Base-by-base conservation (phyloP, 352 stramenopile species). In the Plasmopara halstedii region DNA sequence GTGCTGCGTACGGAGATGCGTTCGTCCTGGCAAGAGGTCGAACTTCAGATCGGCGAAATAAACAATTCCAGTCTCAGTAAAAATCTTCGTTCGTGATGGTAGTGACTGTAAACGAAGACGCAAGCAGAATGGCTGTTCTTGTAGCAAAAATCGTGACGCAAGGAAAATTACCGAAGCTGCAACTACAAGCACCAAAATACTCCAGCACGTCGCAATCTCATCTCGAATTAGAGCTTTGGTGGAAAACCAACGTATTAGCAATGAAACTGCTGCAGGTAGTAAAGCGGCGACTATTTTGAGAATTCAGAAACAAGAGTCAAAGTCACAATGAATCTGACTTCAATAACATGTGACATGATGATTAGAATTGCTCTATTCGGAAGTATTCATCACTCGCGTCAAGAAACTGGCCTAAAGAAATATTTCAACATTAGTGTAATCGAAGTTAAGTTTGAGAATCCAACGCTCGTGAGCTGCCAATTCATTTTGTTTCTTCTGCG, bases 161-260 rank as follows among this genome's bases (percentile, higher is more conserved):
- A 21, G 46, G 9, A 43, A 18, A 29, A 58, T 51, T 27, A 40
- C 17, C 37, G n/a, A 21, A 22, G 46, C 34, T 31, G 27, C 50
- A 59, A 49, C 48, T 42, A 52, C 40, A 58, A 57, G 50, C 46
- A 44, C 27, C 45, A 56, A 53, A 58, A 48, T 62, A 33, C 31
- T 47, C 42, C 41, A 55, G 15, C 53, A 59, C 52, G 26, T 58
- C 46, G 42, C 51, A 58, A 37, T 26, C 17, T 18, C 45, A 44
- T 62, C 57, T 66, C 57, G 57, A 66, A 66, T 66, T 66, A 62
- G 57, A 62, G 47, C 31, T 54, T 47, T 35, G 22, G 36, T 46
- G n/a, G 34, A 66, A 58, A 66, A 51, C 52, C 26, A 66, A 53
- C 52, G 42, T 31, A 41, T 37, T 38, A 34, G 39, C 38, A 26